Evolutionary conservation across 192 early-diverging fungal species (phyloP).

Genomic region (Umbelopsis isabellina): DNA sequence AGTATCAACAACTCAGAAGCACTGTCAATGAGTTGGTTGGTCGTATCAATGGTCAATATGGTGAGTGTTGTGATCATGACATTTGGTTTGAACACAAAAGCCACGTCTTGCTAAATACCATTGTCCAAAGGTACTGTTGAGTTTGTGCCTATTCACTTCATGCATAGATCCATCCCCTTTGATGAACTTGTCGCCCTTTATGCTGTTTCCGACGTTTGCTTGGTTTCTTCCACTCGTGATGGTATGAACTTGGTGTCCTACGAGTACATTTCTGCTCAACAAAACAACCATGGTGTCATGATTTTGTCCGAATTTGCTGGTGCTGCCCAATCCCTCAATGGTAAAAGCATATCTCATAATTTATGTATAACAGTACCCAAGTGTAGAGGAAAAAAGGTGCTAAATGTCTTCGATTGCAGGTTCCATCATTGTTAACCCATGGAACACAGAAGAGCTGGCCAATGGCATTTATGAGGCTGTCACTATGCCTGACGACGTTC

Average conservation of each 20-base stretch:
- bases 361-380: no score
- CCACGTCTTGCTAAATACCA: not conserved
- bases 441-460: conserved; percentile 97
- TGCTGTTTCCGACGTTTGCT: conserved; percentile 93
- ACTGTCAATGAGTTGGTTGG: conserved; percentile 98
- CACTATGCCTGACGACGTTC: conserved; percentile 83
- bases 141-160: conserved; percentile 96
- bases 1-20: conserved; percentile 93
- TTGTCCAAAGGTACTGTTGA: conserved; percentile 74
- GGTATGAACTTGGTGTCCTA: conserved; percentile 99
- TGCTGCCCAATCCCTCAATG: conserved; percentile 97
- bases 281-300: conserved; percentile 93
- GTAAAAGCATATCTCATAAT: conserved; percentile 39
- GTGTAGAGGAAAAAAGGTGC: not conserved
- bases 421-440: conserved; percentile 97
- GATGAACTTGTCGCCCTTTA: conserved; percentile 96
- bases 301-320: conserved; percentile 98
- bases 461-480: conserved; percentile 90
- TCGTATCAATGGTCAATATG: conserved; percentile 95
- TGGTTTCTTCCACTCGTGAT: conserved; percentile 97
- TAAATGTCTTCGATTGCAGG: conserved; percentile 47
- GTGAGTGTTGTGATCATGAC: conserved; percentile 24
- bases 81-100: not conserved
- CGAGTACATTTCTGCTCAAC: conserved; percentile 95
- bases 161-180: conserved; percentile 96